Base-by-base conservation (phyloP, 495 filamentous ascomycete species). In the Aspergillus heteromorphus region DNA sequence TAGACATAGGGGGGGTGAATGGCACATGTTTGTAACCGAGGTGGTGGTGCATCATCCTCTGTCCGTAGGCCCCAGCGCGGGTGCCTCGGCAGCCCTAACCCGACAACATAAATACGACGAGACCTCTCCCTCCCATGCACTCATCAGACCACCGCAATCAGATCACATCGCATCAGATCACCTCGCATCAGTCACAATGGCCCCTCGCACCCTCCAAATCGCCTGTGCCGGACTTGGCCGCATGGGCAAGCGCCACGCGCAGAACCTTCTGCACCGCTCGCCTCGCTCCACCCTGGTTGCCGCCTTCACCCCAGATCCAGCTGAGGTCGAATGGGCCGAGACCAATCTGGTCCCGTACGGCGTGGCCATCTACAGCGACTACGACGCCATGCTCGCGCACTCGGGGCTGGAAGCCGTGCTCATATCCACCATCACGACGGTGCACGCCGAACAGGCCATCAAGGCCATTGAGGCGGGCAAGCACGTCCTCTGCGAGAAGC, bases 401-500 rank as follows among this genome's bases (percentile, higher is more conserved):
- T 62, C 73, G 41, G 78, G 78, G 8, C 59, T 83, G 1, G 60
- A 80, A 55, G 80, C 77, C 4, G 70, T 81, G 0, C 67, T 79
- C 13, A 71, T 82, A 48, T 74, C 71, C 6, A 73, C 74, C 6
- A 76, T 72, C 3, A 81, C 79, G 1, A 73, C 69, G 2, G 77
- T 81, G 3, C 78, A 82, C 52, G 80, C 79, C 9, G 77, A 80
- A 47, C 70, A 81, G 59, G 73, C 78, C 3, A 76, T 79, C 58
- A 75, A 78, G 47, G 79, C 79, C 13, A 81, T 83, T 25, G 65
- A 74, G 10, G 70, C 71, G 6, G 69, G 74, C 49, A 69, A 74
- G 59, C 78, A 83, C 53, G 76, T 81, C 31, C 64, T 81, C 11
- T 82, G 78, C 55, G 79, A 82, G 65, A 82, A 81, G 61, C 77